Base-by-base conservation (phyloP, 768 basidiomycete species). In the Lentinula sp. region DNA sequence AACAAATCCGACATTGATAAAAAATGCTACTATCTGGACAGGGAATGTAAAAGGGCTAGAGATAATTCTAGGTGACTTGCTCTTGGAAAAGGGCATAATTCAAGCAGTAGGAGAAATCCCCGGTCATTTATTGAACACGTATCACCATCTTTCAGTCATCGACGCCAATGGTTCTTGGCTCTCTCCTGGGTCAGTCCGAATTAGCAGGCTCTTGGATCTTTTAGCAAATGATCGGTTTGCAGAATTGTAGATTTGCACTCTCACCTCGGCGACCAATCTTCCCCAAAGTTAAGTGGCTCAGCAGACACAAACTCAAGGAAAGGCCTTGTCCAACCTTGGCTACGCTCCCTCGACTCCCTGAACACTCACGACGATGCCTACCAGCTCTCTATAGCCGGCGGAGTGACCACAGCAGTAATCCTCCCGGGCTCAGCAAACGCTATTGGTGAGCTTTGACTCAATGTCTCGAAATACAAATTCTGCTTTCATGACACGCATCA, bases 21-120 rank as follows among this genome's bases (percentile, higher is more conserved):
- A 74, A 69, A 92, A 93, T 67, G 91, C 86, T 18, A 89, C 82
- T 48, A 76, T 89, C 58, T 80, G 85, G 85, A 81, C 85, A 2
- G 85, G 85, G 45, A 75, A 73, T 57, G 69, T 71, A 36, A 75
- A 81, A 51, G 85, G 86, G 15, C 73, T 76, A 10, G 85, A 86
- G 67, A 76, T 86, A 23, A 64, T 88, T 36, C 69, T 73, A 20
- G 85, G 85, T 8, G 84, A 85, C 62, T 64, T 93, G 9, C 72
- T 86, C 1, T 72, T 92, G 18, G 82, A 86, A 59, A 79, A 77
- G 41, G 86, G 85, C 8, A 70, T 88, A 37, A 78, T 88, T 58
- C 77, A 80, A 55, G 76, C 71, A 18, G 71, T 85, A 37, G 86
- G 85, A 20, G 66, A 76, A 64, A 69, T 84, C 61, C 8, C 79